Conservation (phyloP, 1,284 basidiomycete species). For the Cutaneotrichosporon sp. region DNA sequence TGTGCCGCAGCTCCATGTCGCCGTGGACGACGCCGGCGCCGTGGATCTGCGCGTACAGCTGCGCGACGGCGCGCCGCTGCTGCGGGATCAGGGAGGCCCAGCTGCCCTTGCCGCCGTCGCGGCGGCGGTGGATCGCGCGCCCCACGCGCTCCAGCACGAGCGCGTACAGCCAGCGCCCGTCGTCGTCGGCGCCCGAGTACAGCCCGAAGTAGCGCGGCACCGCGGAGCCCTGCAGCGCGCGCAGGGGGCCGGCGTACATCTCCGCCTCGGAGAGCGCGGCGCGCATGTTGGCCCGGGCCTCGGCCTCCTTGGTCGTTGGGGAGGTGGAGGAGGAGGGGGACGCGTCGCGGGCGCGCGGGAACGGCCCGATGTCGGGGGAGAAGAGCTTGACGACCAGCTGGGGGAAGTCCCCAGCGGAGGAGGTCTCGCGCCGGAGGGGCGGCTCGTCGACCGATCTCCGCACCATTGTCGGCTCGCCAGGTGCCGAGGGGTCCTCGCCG, state of each 20-base stretch:
- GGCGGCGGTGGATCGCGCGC: conserved; percentile 3
- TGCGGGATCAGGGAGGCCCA: conserved; percentile 1
- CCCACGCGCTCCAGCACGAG: conserved; percentile 8
- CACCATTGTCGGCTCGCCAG: not conserved
- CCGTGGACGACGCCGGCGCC: conserved; percentile 5
- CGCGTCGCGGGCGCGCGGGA: not conserved
- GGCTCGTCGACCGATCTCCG: not conserved
- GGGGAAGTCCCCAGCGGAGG: not conserved
- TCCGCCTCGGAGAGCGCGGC: conserved; percentile 6
- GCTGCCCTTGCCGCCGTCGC: not conserved
- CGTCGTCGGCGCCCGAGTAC: conserved; percentile 3
- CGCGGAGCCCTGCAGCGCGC: conserved; percentile 4
- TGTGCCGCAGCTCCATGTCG: conserved; percentile 7
- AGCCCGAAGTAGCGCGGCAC: conserved; percentile 7
- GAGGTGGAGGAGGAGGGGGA: not conserved
- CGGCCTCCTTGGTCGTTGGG: not conserved
- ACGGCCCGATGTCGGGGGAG: conserved; percentile 6
- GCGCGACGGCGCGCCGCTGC: conserved; percentile 7
- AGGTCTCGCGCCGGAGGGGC: not conserved
- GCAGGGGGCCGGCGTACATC: conserved; percentile 5
- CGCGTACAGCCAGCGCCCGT: conserved; percentile 2
- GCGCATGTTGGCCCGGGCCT: conserved; percentile 1
- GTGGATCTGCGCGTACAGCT: not conserved
- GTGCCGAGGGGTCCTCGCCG: not conserved
- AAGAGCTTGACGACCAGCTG: conserved; percentile 10